Conservation (phyloP, 2,329 filamentous ascomycete species). For the Dendrostoma leiphaemia region DNA sequence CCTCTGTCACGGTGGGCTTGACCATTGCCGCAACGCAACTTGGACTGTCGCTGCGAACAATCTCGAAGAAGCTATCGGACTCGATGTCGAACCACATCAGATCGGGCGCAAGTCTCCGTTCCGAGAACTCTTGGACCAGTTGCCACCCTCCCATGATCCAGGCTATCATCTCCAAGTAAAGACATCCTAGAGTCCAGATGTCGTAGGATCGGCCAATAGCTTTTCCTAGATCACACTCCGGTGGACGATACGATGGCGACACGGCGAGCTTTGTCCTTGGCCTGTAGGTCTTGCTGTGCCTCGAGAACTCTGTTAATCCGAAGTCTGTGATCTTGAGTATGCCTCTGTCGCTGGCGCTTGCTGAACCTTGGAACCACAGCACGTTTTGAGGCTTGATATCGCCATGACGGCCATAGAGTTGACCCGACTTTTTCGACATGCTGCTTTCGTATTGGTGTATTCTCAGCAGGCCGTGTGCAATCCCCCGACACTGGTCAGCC, state of each 20-base stretch:
- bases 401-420: no score
- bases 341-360: not conserved
- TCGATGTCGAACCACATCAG: not conserved
- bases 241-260: not conserved
- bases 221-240: not conserved
- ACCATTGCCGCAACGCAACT: no score
- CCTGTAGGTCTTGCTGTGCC: not conserved
- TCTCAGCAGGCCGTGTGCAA: no score
- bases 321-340: slow-evolving; percentile 1
- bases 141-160: not conserved
- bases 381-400: no score
- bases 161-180: slow-evolving; percentile 1
- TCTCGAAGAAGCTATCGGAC: not conserved
- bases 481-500: no score
- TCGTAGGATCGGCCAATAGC: not conserved
- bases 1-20: no score
- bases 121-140: not conserved
- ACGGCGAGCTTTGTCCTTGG: not conserved
- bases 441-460: no score
- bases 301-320: not conserved
- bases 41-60: not conserved
- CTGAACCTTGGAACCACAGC: no score
- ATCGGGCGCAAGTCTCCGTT: no score
- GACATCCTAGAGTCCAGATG: slow-evolving; percentile 3
- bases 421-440: no score